Base-by-base conservation (phyloP, 2,329 filamentous ascomycete species). In the Aspergillus spinulosporus region DNA sequence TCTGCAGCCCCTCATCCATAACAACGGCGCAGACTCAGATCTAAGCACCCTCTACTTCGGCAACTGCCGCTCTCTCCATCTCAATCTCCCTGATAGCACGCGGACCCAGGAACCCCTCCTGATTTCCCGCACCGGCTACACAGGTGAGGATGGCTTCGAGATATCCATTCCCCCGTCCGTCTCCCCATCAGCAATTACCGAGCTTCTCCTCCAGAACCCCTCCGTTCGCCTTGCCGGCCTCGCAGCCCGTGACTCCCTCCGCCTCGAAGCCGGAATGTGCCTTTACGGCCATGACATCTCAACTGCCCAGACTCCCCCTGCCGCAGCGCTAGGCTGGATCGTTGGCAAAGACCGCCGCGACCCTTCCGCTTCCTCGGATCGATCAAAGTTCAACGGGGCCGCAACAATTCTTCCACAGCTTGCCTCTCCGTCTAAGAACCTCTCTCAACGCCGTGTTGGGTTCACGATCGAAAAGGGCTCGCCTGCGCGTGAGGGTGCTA, bases 251-350 rank as follows among this genome's bases (percentile, higher is more conserved):
- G 94, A 99, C 74, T 95, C 89, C 59, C 84, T 99, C 58, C 87
- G 94, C 46, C 85, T 99, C 31, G 94, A 99, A 78, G 94, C 94
- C 0, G 94, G 94, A 59, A 96, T 99, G 93, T 99, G 94, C 75
- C 83, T 99, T n/a, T 99, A 99, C 77, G 94, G 94, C n/a, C 91
- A 97, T 76, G 94, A 99, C 73, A 84, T 99, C 37, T 87, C 95
- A 72, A 93, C 96, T 56, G 79, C 78, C 0, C 88, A 84, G 8
- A 89, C 88, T 1, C 87, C 88, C 1, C 85, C 88, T 3, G 83
- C 86, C 69, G 87, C 83, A 1, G 81, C 79, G 1, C 76, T 90
- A 0, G 80, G 80, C 58, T 99, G 94, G 93, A 84, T 97, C 68
- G 87, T 99, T 58, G 87, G 89, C 62, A 92, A 91, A 70, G 84